These are phyloP conservation scores for Cystofilobasidium capitatum DNA, from an alignment of 768 basidiomycete genomes.

Conservation along the genomic window DNA sequence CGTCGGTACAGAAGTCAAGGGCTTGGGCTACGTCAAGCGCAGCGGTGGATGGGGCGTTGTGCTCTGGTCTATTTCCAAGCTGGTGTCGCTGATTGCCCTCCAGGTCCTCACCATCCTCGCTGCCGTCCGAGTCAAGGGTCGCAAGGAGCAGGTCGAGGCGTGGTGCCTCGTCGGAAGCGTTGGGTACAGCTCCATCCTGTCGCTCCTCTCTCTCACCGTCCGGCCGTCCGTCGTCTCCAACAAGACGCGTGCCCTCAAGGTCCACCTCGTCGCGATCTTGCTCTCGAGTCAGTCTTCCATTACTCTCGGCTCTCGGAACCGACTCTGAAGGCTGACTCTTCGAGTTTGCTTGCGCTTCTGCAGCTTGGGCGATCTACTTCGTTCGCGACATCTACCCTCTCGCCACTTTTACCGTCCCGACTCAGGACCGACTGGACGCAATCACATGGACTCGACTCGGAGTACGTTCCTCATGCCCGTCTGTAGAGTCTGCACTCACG, in stretches of 20 bases:
- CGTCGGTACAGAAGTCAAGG: slow-evolving; percentile 8
- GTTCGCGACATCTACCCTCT: slow-evolving; percentile 26
- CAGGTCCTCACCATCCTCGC: slow-evolving; percentile 9
- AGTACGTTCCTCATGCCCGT: neutral
- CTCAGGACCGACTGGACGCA: slow-evolving; percentile 10
- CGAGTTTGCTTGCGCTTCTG: neutral
- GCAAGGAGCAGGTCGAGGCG: slow-evolving; percentile 15
- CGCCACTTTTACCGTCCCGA: slow-evolving; percentile 17
- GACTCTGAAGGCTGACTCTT: neutral
- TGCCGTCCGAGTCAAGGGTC: neutral
- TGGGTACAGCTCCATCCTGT: slow-evolving; percentile 14
- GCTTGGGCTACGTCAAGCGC: slow-evolving; percentile 11
- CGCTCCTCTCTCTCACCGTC: slow-evolving; percentile 10
- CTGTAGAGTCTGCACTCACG: neutral
- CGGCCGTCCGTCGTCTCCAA: slow-evolving; percentile 12
- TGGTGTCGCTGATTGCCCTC: neutral
- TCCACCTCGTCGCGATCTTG: slow-evolving; percentile 15
- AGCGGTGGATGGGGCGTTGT: slow-evolving; percentile 21
- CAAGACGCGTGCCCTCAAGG: slow-evolving; percentile 20
- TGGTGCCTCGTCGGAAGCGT: slow-evolving; percentile 1
- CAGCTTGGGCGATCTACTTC: slow-evolving; percentile 12
- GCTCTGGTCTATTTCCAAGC: slow-evolving; percentile 13
- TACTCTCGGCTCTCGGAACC: neutral
- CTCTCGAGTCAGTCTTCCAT: slow-evolving; percentile 4
- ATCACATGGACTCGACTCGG: slow-evolving; percentile 20